Evolutionary conservation across 768 basidiomycete species (phyloP), one percentile per base, ranked within the genome.

Genomic region (Rhodocollybia butyracea): DNA sequence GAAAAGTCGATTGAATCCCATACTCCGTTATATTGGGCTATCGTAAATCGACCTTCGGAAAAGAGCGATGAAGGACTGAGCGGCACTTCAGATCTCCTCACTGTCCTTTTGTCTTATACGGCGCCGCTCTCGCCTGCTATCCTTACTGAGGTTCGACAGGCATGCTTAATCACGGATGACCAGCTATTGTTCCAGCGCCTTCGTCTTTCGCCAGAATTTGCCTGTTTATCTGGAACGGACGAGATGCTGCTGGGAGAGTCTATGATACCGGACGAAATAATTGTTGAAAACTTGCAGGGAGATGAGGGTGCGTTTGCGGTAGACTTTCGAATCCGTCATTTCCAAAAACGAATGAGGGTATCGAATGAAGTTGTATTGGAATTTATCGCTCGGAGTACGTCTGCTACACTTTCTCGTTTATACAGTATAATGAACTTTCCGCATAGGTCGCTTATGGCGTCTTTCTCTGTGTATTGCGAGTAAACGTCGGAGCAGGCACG

Each of bases 261-360:
- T 6, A 67, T 75, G 21, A 71, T 75, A 1, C 72, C 75, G 3
- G 88, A 89, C 60, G 75, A 78, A 15, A 70, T 87, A n/a, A 66
- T 67, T 3, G 78, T 88, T 19, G 74, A 77, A 39, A 81, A 88
- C 55, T 59, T 80, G 3, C 68, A 69, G 0, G 74, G 75, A 0
- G 76, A 80, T 43, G 75, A 77, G 36, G 80, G 79, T 0, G 71
- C 78, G 0, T 91, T 90, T 56, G 76, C 73, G 0, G 82, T 75
- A 3, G 66, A 73, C 24, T 76, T 88, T 48, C 70, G 70, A 21
- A 71, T 85, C 19, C 74, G 77, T 19, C 74, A 80, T 40, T 90
- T 88, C 67, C 85, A 86, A 65, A 84, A 82, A 60, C 76, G 88
- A n/a, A 85, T 91, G 86, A 73, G 81, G 24, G 77, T 88, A 13